Conservation (phyloP, 2,329 filamentous ascomycete genomes). For the Didymella pinodella region DNA sequence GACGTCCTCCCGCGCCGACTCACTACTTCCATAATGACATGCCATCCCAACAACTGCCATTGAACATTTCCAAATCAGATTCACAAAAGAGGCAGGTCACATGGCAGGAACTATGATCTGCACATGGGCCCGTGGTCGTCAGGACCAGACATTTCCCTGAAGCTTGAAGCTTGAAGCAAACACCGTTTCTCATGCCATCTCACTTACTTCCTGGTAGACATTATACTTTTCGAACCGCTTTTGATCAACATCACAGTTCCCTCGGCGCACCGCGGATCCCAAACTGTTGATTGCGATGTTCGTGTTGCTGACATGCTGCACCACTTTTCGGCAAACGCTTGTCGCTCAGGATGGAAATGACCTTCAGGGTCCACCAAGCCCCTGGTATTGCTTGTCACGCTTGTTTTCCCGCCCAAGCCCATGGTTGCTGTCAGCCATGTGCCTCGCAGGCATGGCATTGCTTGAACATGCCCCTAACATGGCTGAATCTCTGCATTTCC, state of each 20-base stretch:
- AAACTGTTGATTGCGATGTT: constrained; percentile 11
- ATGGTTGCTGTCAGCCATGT: constrained; percentile 21
- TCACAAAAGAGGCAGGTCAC: background rate
- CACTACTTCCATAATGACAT: background rate
- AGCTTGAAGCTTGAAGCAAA: background rate
- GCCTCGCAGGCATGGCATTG: constrained; percentile 36
- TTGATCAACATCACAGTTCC: constrained; percentile 6
- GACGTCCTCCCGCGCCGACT: background rate
- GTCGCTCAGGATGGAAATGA: constrained; percentile 12
- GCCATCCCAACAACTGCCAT: background rate
- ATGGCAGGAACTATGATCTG: background rate
- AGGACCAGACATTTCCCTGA: background rate
- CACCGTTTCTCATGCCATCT: background rate
- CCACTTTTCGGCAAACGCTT: background rate
- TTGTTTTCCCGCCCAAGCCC: constrained; percentile 27
- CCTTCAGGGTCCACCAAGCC: constrained; percentile 33
- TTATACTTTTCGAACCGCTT: background rate
- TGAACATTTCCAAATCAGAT: background rate
- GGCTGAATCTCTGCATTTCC: background rate
- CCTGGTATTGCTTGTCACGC: background rate
- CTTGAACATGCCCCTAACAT: constrained; percentile 20
- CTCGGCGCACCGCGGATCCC: background rate
- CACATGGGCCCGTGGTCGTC: background rate
- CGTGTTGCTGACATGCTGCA: background rate
- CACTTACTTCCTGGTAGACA: background rate